These are phyloP conservation scores for Trichoderma oligosporum DNA, from an alignment of 2,329 filamentous ascomycete species.

Conservation along the genomic window DNA sequence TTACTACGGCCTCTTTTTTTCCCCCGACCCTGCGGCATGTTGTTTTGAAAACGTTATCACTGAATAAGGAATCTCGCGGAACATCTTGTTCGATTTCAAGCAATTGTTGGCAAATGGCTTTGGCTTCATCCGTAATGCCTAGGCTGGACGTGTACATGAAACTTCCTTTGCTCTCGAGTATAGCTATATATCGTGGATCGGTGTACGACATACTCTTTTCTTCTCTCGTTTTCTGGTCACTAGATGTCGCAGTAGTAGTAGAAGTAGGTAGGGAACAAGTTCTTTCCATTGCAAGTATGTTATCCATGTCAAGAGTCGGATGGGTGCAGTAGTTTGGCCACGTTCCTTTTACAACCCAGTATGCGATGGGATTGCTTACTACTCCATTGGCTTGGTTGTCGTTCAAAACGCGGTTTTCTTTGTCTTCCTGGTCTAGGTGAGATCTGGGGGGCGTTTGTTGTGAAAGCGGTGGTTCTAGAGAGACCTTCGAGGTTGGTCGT, in stretches of 20 bases:
- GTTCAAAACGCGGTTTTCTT: no score
- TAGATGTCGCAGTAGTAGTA: constrained; percentile 26
- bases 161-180: constrained; percentile 38
- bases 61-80: constrained; percentile 36
- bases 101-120: constrained; percentile 8
- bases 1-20: constrained; percentile 34
- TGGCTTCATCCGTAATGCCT: constrained; percentile 32
- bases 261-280: no score
- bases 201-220: constrained; percentile 35
- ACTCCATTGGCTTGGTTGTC: no score
- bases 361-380: no score
- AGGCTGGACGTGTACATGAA: constrained; percentile 35
- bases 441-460: no score
- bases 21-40: constrained; percentile 32
- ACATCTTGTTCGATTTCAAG: constrained; percentile 24
- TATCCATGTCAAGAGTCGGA: no score
- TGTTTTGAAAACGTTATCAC: constrained; percentile 35
- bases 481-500: no score
- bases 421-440: no score
- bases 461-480: no score
- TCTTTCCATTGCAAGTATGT: no score
- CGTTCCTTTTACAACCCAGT: no score
- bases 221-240: constrained; percentile 36
- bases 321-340: no score
- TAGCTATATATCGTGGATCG: constrained; percentile 32